phyloP scores from a whole-genome alignment of 1,139 yeast genomes.

The Ogataea hybrid region DNA sequence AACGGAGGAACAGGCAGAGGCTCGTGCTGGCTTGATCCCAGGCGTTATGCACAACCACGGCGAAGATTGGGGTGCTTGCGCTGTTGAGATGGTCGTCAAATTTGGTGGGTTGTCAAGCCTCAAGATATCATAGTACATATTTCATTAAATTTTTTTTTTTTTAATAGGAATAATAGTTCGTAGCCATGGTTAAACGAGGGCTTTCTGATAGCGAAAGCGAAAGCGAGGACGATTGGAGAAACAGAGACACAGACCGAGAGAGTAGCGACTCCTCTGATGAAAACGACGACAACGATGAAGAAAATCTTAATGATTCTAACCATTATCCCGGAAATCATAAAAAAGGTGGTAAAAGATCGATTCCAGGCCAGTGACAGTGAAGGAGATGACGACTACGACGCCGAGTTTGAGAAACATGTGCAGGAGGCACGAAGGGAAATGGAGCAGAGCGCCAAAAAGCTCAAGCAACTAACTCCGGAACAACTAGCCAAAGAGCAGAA shows the following conservation, averaged over 20 bases:
- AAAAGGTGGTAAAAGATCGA: background rate
- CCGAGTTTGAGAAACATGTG: conserved; percentile 20
- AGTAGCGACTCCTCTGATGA: conserved; percentile 10
- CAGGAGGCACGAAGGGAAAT: conserved; percentile 14
- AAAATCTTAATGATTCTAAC: background rate
- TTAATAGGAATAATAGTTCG: background rate
- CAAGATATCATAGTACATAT: background rate
- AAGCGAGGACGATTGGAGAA: background rate
- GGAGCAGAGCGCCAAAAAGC: conserved; percentile 25
- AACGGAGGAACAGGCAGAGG: conserved; percentile 91
- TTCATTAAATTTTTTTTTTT: background rate
- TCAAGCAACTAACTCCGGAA: conserved; percentile 50
- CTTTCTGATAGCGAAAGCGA: conserved; percentile 11
- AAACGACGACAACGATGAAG: too few species aligned
- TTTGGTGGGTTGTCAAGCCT: conserved; percentile 21
- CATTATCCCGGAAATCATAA: background rate
- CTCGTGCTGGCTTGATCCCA: conserved; percentile 83
- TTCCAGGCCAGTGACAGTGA: conserved; percentile 11
- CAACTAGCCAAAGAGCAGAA: conserved; percentile 57
- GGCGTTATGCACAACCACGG: conserved; percentile 92
- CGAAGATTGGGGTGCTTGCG: conserved; percentile 98
- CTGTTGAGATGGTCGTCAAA: conserved; percentile 90
- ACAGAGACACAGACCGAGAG: conserved; percentile 3
- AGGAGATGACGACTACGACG: conserved; percentile 13
- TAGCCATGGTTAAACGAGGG: conserved; percentile 6